A percentile compares a stretch with the other conserved stretches of the same genome.
These are phyloP conservation scores for Piromyces sp. DNA, from an alignment of 192 early-diverging fungal species.

Conservation along the genomic window DNA sequence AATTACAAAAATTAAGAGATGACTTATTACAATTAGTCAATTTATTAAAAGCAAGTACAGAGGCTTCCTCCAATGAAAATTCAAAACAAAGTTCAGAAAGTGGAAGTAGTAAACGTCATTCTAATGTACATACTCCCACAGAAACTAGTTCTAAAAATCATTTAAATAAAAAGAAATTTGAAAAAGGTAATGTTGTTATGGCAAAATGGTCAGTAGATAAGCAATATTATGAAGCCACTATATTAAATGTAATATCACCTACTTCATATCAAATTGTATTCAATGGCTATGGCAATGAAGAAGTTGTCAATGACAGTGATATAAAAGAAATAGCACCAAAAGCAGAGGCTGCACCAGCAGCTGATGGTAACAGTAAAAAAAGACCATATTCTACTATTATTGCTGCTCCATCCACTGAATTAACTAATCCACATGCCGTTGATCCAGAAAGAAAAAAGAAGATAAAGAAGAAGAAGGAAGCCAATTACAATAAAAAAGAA, in stretches of 20 bases:
- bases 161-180: not conserved
- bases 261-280: not conserved
- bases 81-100: not conserved
- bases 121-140: not conserved
- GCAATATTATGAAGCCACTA: not conserved
- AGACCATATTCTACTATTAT: not conserved
- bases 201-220: not conserved
- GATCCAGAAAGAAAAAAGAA: constrained; percentile 26
- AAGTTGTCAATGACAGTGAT: not conserved
- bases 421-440: constrained; percentile 8
- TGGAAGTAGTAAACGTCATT: not conserved
- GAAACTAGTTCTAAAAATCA: not conserved
- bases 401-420: not conserved
- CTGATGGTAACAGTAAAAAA: not conserved
- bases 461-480: constrained; percentile 13
- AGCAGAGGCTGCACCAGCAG: constrained; percentile 3
- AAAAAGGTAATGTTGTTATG: not conserved
- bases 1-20: constrained; percentile 40
- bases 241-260: not conserved
- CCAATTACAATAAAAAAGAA: constrained; percentile 17
- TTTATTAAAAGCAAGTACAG: constrained; percentile 10
- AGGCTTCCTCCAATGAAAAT: constrained; percentile 5
- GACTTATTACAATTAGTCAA: constrained; percentile 54
- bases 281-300: not conserved
- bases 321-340: constrained; percentile 7